These are phyloP conservation scores for Sphagnum magellanicum DNA, from an alignment of 228 moss, liverwort and hornwort genomes.

Conservation along the genomic window DNA sequence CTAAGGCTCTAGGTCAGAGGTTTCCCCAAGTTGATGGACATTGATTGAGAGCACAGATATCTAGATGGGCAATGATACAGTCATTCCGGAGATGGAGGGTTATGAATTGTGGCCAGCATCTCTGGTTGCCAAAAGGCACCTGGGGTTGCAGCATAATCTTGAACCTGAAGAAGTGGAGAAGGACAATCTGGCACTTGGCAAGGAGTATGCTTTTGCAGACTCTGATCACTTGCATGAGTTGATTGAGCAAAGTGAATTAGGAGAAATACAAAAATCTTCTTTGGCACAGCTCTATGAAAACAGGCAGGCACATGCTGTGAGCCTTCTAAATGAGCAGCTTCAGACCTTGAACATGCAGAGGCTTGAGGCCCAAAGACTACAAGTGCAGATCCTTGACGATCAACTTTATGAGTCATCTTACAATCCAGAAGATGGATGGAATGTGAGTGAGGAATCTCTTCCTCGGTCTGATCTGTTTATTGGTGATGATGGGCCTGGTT, in stretches of 20 bases:
- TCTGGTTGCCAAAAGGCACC: too few species aligned
- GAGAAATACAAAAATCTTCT: conserved; percentile 38
- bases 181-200: conserved; percentile 10
- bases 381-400: conserved; percentile 60
- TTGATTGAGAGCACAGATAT: too few species aligned
- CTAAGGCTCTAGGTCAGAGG: too few species aligned
- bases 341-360: conserved; percentile 48
- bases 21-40: too few species aligned
- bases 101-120: too few species aligned
- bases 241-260: conserved; percentile 38
- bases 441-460: conserved; percentile 29
- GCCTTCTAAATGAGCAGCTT: conserved; percentile 54
- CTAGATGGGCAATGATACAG: too few species aligned
- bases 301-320: conserved; percentile 58
- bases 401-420: conserved; percentile 15
- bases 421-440: conserved; percentile 12
- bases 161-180: not conserved
- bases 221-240: conserved; percentile 56
- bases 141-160: not conserved
- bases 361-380: conserved; percentile 58
- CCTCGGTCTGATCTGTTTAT: conserved; percentile 34
- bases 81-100: too few species aligned
- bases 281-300: conserved; percentile 52
- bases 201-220: conserved; percentile 51
- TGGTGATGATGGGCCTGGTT: conserved; percentile 44